phyloP scores from a whole-genome alignment of 2,329 filamentous ascomycete genomes.

The Fusarium subtropicale region DNA sequence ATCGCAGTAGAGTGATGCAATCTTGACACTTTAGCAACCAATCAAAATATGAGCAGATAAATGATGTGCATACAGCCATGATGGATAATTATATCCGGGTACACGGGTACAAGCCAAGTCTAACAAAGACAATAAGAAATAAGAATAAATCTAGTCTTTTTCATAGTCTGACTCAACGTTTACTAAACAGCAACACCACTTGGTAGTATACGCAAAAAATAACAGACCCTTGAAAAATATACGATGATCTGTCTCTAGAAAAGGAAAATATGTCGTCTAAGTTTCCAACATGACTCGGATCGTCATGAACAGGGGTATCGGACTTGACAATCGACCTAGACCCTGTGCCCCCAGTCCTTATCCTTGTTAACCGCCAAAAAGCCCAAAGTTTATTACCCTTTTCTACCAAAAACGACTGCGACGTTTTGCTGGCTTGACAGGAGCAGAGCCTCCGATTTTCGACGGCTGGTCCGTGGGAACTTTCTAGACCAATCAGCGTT shows the following conservation, averaged over 20 bases:
- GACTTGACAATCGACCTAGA: constrained; percentile 2
- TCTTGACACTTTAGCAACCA: constrained; percentile 1
- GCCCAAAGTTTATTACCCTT: constrained; percentile 9
- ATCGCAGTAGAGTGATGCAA: background rate
- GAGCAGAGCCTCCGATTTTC: constrained; percentile 20
- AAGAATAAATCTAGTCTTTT: background rate
- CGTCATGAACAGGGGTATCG: background rate
- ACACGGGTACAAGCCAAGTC: background rate
- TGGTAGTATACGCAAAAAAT: background rate
- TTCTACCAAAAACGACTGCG: background rate
- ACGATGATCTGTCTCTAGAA: background rate
- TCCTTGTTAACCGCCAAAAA: background rate
- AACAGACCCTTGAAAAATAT: background rate
- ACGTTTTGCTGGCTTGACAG: background rate
- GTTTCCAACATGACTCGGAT: background rate
- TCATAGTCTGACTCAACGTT: background rate
- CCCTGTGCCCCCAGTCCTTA: background rate
- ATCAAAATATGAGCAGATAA: background rate
- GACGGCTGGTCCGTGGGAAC: constrained; percentile 38
- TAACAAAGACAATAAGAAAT: background rate
- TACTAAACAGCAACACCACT: background rate
- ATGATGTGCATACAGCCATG: constrained; percentile 8
- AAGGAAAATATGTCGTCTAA: background rate
- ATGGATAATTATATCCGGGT: background rate
- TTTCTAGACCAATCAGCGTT: constrained; percentile 48